Evolutionary conservation across 2,329 filamentous ascomycete species (phyloP).

Genomic region (Aureobasidium vineae): DNA sequence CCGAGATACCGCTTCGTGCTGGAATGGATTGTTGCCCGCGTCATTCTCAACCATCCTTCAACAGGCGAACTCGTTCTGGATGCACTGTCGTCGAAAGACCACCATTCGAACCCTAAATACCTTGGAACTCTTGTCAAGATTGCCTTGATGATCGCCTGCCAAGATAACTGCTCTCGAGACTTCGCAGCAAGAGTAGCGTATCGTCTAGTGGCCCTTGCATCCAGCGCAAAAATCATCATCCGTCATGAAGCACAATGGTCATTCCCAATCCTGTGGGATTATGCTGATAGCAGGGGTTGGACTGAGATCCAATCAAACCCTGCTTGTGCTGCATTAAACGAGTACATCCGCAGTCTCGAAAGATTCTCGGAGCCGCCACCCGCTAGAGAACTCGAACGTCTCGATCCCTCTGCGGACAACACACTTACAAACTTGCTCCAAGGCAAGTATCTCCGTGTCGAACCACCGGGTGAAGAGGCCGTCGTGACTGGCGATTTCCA

Average conservation of each 20-base stretch:
- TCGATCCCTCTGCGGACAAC: slow-evolving; percentile 47
- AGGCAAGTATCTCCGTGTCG: slow-evolving; percentile 47
- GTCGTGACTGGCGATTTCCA: slow-evolving; percentile 45
- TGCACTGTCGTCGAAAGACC: slow-evolving; percentile 43
- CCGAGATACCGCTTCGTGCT: slow-evolving; percentile 50
- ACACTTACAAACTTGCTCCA: slow-evolving; percentile 48
- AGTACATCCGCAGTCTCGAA: slow-evolving; percentile 46
- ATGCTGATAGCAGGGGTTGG: slow-evolving; percentile 42
- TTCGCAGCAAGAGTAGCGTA: slow-evolving; percentile 44
- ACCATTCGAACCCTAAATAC: slow-evolving; percentile 50
- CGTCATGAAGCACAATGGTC: slow-evolving; percentile 54
- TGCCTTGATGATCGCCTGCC: slow-evolving; percentile 44
- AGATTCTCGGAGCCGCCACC: slow-evolving; percentile 44
- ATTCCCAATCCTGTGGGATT: slow-evolving; percentile 46
- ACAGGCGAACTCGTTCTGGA: slow-evolving; percentile 39
- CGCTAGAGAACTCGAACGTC: slow-evolving; percentile 41
- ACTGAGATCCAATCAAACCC: slow-evolving; percentile 41
- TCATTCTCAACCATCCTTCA: slow-evolving; percentile 41
- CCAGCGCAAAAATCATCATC: slow-evolving; percentile 53
- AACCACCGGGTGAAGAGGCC: slow-evolving; percentile 43
- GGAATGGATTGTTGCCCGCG: slow-evolving; percentile 50
- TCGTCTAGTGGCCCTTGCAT: slow-evolving; percentile 45
- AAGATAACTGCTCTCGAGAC: slow-evolving; percentile 38
- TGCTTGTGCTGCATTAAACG: slow-evolving; percentile 45
- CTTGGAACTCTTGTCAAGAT: slow-evolving; percentile 51